Conservation (phyloP, 1,284 basidiomycete species). For the Anthracocystis setariae region DNA sequence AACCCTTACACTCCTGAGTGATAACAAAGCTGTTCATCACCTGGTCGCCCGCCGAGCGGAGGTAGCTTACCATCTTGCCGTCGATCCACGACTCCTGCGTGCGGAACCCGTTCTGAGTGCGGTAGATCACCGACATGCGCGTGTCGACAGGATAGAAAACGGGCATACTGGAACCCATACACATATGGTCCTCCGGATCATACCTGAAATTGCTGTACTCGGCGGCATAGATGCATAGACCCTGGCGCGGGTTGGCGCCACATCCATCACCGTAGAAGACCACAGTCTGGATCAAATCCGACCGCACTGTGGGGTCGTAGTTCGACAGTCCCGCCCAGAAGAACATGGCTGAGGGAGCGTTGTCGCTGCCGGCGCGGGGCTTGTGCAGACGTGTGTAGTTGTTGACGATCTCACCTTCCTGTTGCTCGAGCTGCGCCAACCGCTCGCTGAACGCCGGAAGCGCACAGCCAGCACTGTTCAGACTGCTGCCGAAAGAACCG, state of each 20-base stretch:
- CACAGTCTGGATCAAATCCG: constrained; percentile 41
- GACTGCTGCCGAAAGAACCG: constrained; percentile 31
- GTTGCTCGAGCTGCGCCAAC: constrained; percentile 17
- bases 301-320: constrained; percentile 18
- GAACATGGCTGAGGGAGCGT: constrained; percentile 33
- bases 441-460: constrained; percentile 31
- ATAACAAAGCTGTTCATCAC: constrained; percentile 50
- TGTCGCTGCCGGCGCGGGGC: constrained; percentile 3
- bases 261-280: constrained; percentile 48
- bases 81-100: constrained; percentile 45
- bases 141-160: constrained; percentile 30
- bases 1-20: constrained; percentile 44
- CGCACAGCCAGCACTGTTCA: constrained; percentile 35
- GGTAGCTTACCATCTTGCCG: constrained; percentile 39
- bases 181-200: constrained; percentile 34
- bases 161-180: constrained; percentile 43
- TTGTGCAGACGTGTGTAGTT: constrained; percentile 27
- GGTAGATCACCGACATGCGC: constrained; percentile 32
- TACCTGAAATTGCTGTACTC: constrained; percentile 40
- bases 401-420: constrained; percentile 34
- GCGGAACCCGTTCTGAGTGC: constrained; percentile 34
- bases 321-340: constrained; percentile 49
- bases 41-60: constrained; percentile 35
- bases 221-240: constrained; percentile 35
- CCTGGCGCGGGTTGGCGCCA: constrained; percentile 26